Conservation (phyloP, 352 stramenopile species). For the Phytophthora crassamura region DNA sequence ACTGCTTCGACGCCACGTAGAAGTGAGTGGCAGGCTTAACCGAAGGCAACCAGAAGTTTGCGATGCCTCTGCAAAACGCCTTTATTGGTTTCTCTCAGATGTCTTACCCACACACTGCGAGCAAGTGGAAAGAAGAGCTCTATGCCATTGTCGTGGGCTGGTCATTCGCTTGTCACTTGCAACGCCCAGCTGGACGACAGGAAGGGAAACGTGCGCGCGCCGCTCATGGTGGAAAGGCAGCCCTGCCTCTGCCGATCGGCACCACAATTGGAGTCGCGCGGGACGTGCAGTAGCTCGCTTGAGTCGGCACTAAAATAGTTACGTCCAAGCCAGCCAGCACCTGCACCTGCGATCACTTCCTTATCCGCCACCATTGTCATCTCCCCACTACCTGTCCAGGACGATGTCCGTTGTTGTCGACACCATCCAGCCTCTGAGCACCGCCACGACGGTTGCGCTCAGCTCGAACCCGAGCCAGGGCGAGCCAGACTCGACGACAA, state of each 20-base stretch:
- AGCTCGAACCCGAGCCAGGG: slow-evolving; percentile 31
- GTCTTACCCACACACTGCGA: slow-evolving; percentile 1
- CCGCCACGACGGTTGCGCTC: slow-evolving; percentile 28
- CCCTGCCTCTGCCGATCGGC: slow-evolving; percentile 24
- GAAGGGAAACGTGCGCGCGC: slow-evolving; percentile 13
- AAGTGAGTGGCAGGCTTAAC: slow-evolving; percentile 1
- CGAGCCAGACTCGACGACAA: slow-evolving; percentile 29
- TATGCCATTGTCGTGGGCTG: slow-evolving; percentile 30
- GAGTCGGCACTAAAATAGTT: slow-evolving; percentile 8
- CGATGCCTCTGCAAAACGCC: slow-evolving; percentile 6
- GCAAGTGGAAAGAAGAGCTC: slow-evolving; percentile 21
- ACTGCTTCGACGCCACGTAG: slow-evolving; percentile 6
- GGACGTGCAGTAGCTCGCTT: background rate
- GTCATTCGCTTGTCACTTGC: slow-evolving; percentile 36
- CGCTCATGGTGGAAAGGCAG: slow-evolving; percentile 24
- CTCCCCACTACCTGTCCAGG: background rate
- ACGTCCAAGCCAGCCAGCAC: slow-evolving; percentile 5
- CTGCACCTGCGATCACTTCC: slow-evolving; percentile 5
- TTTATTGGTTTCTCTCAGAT: background rate
- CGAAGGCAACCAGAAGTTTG: background rate
- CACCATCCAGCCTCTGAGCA: slow-evolving; percentile 36
- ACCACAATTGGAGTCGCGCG: slow-evolving; percentile 17
- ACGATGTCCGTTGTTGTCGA: slow-evolving; percentile 39
- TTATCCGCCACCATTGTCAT: slow-evolving; percentile 3
- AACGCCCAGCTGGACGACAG: slow-evolving; percentile 32